Base-by-base conservation (phyloP, 2,329 filamentous ascomycete genomes). In the Talaromyces sp. region DNA sequence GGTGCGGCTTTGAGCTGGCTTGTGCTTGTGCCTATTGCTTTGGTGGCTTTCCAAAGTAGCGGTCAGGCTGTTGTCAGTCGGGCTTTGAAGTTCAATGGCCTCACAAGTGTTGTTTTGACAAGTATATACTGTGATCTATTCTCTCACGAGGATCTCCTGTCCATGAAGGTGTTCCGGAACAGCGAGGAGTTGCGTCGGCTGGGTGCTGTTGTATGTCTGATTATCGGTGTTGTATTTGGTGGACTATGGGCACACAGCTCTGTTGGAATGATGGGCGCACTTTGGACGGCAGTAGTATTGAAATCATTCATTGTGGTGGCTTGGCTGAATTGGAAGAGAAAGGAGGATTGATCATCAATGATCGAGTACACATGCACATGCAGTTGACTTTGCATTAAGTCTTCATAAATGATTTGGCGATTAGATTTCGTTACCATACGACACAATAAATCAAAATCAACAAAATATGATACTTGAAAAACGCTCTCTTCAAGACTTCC, bases 111-210 rank as follows among this genome's bases (percentile, higher is more conserved):
- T 14, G 90, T 92, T 3, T 72, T 94, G 54, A 93, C 90, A 1
- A 91, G 87, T 67, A 86, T 90, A 56, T 93, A 92, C 75, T 91
- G 88, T 66, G 90, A 93, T 68, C 66, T 93, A 17, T 90, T 90
- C 61, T 88, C 86, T 1, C 88, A 91, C 63, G 73, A 78, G 9
- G 75, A 77, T 8, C 55, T 85, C n/a, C 69, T 83, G 4, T 69
- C 69, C 1, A 57, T 68, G 0, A 66, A 63, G 2, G 55, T 74
- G 2, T 54, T 69, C 11, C 64, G 69, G 2, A 81, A 84, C 51
- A 68, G 76, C 0, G 82, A 85, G 65, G 71, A 83, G 44, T 82
- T 84, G 65, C 72, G 80, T 45, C 73, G 83, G 41, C 64, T 74
- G 1, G 76, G 73, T 0, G 82, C 82, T 1, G 77, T 82, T 1